Evolutionary conservation across 192 early-diverging fungal genomes (phyloP).

Genomic region (Coemansia erecta): DNA sequence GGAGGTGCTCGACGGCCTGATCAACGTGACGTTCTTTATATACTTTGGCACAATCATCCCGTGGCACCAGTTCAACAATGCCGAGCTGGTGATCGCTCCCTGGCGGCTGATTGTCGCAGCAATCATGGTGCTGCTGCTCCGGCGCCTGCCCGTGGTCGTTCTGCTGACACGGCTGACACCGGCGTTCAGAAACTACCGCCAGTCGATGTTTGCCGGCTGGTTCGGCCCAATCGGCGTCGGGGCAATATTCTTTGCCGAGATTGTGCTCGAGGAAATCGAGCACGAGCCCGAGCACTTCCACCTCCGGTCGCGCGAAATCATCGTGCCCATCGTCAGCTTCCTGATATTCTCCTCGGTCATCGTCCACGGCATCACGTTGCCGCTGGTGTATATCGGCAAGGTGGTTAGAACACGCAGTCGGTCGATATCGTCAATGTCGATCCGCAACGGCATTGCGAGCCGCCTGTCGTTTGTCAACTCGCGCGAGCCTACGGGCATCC

Average conservation of each 20-base stretch:
- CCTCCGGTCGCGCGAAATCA: slow-evolving; percentile 36
- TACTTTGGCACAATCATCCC: slow-evolving; percentile 83
- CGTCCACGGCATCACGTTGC: slow-evolving; percentile 81
- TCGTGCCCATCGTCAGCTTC: slow-evolving; percentile 66
- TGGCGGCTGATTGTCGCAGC: slow-evolving; percentile 74
- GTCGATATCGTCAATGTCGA: slow-evolving; percentile 44
- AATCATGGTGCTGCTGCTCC: slow-evolving; percentile 66
- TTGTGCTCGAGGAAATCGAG: slow-evolving; percentile 49
- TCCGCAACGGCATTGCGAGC: slow-evolving; percentile 37
- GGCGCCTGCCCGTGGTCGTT: slow-evolving; percentile 73
- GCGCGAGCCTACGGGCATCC: slow-evolving; percentile 32
- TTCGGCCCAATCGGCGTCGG: slow-evolving; percentile 88
- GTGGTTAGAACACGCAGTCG: slow-evolving; percentile 48
- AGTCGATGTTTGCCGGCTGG: slow-evolving; percentile 84
- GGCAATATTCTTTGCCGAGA: slow-evolving; percentile 61
- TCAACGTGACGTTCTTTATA: slow-evolving; percentile 88
- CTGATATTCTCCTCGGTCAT: slow-evolving; percentile 83
- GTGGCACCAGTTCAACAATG: slow-evolving; percentile 68
- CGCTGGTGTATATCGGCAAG: slow-evolving; percentile 69
- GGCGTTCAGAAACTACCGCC: slow-evolving; percentile 66
- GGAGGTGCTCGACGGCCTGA: slow-evolving; percentile 87
- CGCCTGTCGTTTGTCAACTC: slow-evolving; percentile 49
- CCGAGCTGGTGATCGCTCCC: slow-evolving; percentile 55
- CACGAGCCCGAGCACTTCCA: slow-evolving; percentile 38
- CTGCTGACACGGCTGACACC: slow-evolving; percentile 66